Percentiles rank a stretch among this genome's conserved stretches.
These are phyloP conservation scores for Annulohypoxylon truncatum DNA, from an alignment of 2,329 filamentous ascomycete species.

Conservation along the genomic window DNA sequence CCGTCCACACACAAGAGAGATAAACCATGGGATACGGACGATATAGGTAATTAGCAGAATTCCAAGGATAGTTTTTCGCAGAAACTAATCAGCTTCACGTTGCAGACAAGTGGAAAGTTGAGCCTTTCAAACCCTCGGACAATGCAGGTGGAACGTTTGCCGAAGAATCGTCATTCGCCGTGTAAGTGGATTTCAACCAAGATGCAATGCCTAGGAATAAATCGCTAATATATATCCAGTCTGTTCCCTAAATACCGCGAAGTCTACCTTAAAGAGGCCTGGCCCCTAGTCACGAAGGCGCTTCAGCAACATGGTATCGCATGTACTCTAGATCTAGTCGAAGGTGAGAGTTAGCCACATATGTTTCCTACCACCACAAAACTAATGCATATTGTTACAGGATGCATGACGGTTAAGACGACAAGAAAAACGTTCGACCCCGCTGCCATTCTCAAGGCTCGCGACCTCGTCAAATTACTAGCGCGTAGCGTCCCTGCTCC, in stretches of 20 bases:
- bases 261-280: slow-evolving; percentile 85
- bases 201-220: neutral
- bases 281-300: slow-evolving; percentile 88
- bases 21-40: slow-evolving; percentile 95
- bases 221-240: slow-evolving; percentile 52
- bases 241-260: slow-evolving; percentile 98
- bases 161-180: slow-evolving; percentile 89
- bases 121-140: slow-evolving; percentile 85
- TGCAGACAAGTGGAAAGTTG: slow-evolving; percentile 94
- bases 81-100: slow-evolving; percentile 51
- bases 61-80: neutral
- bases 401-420: slow-evolving; percentile 93
- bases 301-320: slow-evolving; percentile 90
- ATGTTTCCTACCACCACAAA: neutral
- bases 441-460: slow-evolving; percentile 89
- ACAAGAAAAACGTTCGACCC: slow-evolving; percentile 91
- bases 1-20: slow-evolving; percentile 80
- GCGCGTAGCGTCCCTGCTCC: slow-evolving; percentile 91
- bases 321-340: slow-evolving; percentile 92
- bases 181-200: slow-evolving; percentile 31
- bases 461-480: slow-evolving; percentile 93
- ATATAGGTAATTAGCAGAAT: slow-evolving; percentile 94
- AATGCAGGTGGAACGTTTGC: slow-evolving; percentile 87
- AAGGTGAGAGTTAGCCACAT: slow-evolving; percentile 64
- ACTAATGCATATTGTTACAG: slow-evolving; percentile 36